These are phyloP conservation scores for Thermochaetoides dissita DNA, from an alignment of 2,329 filamentous ascomycete species.

Conservation along the genomic window DNA sequence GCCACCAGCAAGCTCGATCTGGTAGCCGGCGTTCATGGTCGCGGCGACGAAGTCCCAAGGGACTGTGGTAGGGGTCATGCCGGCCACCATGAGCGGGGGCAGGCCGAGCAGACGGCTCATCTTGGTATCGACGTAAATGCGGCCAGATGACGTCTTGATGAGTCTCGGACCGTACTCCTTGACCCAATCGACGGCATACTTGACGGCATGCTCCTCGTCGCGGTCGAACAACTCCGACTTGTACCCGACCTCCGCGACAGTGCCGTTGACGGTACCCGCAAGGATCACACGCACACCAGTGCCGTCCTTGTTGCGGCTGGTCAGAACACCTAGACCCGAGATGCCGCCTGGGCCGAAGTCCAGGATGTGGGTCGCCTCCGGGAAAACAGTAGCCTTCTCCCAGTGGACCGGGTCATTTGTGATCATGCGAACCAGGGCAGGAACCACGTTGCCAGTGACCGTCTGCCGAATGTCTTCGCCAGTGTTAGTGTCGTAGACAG, in stretches of 20 bases:
- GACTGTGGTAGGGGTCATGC: constrained; percentile 85
- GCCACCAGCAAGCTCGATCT: constrained; percentile 79
- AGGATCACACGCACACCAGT: constrained; percentile 94
- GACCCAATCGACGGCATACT: constrained; percentile 94
- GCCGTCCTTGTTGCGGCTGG: constrained; percentile 97
- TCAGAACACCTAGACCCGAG: constrained; percentile 87
- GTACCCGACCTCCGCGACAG: constrained; percentile 83
- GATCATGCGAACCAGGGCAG: constrained; percentile 78
- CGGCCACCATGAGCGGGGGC: constrained; percentile 78
- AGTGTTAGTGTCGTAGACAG: constrained; percentile 81
- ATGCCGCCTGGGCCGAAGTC: constrained; percentile 96
- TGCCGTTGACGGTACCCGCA: constrained; percentile 82
- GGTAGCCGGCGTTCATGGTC: constrained; percentile 90
- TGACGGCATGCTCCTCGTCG: constrained; percentile 86
- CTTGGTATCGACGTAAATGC: constrained; percentile 92
- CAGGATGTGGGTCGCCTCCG: constrained; percentile 79
- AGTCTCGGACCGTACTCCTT: constrained; percentile 91
- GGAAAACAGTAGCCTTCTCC: constrained; percentile 89
- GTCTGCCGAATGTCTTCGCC: constrained; percentile 68
- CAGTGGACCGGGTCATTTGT: constrained; percentile 89
- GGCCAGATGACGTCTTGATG: constrained; percentile 74
- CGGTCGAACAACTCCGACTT: constrained; percentile 96
- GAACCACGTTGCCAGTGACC: constrained; percentile 66
- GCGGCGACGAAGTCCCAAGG: constrained; percentile 85
- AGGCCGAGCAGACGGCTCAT: constrained; percentile 78